Base-by-base conservation (phyloP, 2,329 filamentous ascomycete genomes). In the Penicillium sp. region DNA sequence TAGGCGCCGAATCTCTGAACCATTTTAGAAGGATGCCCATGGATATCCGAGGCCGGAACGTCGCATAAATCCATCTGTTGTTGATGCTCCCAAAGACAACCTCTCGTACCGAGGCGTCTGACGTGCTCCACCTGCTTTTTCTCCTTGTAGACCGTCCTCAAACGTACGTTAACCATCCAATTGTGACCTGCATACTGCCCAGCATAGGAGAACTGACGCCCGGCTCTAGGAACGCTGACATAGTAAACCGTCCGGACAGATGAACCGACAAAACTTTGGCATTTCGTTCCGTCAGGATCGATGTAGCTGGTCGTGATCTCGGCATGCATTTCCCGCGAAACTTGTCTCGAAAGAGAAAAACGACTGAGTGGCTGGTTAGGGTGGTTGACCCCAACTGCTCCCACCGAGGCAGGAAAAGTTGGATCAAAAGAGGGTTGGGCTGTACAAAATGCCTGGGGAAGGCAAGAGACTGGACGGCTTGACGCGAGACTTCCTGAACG, bases 351-450 rank as follows among this genome's bases (percentile, higher is more conserved):
- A 31, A 45, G 39, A 53, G 19, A 44, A 42, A 53, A 19, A 44
- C 50, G 50, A 37, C 50, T 45, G 29, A 25, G 7, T 37, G 11
- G 8, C 23, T 42, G 50, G 26, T 46, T 53, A 70, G 66, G 50
- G 55, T 45, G 46, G 29, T 50, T 46, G 43, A 35, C 16, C 50
- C 37, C 51, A 47, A 37, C 31, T 47, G 72, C 74, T 74, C 71
- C 62, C 69, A 71, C 77, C 79, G 68, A 65, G 66, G 72, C 74
- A 67, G 87, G 88, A 80, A 81, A 81, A 80, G 80, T 83, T 86
- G 90, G 84, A 85, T 92, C 91, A 92, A 83, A 81, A 84, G 88
- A 86, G 88, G 88, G 89, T 86, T 86, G 64, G 80, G 78, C 83
- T 89, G 90, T 89, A 82, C 80, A 76, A 65, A 33, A 48, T 66